Evolutionary conservation across 441 rosid genomes (phyloP).

Genomic region (Eutrema salsugineum): DNA sequence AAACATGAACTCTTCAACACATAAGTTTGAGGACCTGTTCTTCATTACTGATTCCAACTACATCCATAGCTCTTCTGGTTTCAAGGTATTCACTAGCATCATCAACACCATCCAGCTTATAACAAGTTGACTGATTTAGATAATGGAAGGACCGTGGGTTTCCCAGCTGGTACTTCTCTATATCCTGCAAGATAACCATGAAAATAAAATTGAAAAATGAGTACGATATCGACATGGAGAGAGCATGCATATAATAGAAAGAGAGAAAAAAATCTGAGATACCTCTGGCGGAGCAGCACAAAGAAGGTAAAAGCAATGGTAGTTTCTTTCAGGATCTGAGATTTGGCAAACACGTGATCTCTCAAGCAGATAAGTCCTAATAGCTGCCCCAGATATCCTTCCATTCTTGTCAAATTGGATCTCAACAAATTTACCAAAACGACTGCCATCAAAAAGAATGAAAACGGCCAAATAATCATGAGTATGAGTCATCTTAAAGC

Average conservation of each 20-base stretch:
- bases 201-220: background rate
- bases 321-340: slow-evolving; percentile 69
- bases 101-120: slow-evolving; percentile 58
- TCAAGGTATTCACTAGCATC: slow-evolving; percentile 64
- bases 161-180: slow-evolving; percentile 51
- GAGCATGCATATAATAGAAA: slow-evolving; percentile 3
- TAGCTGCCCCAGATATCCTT: slow-evolving; percentile 76
- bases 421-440: slow-evolving; percentile 80
- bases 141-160: slow-evolving; percentile 58
- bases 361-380: slow-evolving; percentile 69
- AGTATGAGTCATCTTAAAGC: background rate
- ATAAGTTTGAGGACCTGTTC: slow-evolving; percentile 46
- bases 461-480: background rate
- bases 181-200: slow-evolving; percentile 42
- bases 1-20: slow-evolving; percentile 13
- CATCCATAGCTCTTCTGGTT: slow-evolving; percentile 70
- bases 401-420: slow-evolving; percentile 76
- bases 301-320: slow-evolving; percentile 73
- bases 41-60: slow-evolving; percentile 64
- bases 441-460: slow-evolving; percentile 37
- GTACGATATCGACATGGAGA: background rate
- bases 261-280: background rate
- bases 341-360: slow-evolving; percentile 80
- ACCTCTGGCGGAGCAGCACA: slow-evolving; percentile 82
- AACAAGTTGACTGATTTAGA: slow-evolving; percentile 61